Base-by-base conservation (phyloP, 2,329 filamentous ascomycete species). In the Rutstroemia sp. region DNA sequence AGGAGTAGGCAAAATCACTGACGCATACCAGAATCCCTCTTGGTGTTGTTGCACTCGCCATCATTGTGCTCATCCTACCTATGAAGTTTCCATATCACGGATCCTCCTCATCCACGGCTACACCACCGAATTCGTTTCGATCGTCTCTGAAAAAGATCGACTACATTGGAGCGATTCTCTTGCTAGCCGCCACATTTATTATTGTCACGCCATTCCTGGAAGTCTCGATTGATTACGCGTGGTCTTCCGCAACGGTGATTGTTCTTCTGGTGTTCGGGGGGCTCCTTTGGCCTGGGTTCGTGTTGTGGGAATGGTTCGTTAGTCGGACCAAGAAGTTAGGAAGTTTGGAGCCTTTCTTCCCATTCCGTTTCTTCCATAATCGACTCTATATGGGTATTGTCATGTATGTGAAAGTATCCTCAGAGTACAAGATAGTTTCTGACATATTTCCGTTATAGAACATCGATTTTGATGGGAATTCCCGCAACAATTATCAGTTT, bases 391-490 rank as follows among this genome's bases (percentile, higher is more conserved):
- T 50, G 16, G 48, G 30, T 5, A 41, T 41, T 38, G 16, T 50
- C 17, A 16, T 39, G 48, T 50, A 23, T 4, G 46, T 48, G 14
- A 7, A 9, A 42, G 14, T 5, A 4, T 34, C 19, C 7, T 6
- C n/a, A 47, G 44, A 42, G 17, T 19, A 7, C 8, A 14, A 42
- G 5, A n/a, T 42, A 14, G 16, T 19, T 42, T n/a, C 39, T 42
- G 39, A 42, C 39, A 19, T 7, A 14, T 42, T 42, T 42, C 39
- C 30, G 12, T 34, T 3, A 17, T 42, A 51, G 49, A 10, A 41
- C 49, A 12, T 57, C 58, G 6, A 59, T 62, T 45, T 52, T 60
- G n/a, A 49, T 52, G 16, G 60, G 60, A 1, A 57, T 62, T 17
- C 58, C 60, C 17, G 59, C 58, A 21, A 49, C 56, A 1, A 52